phyloP scores from a whole-genome alignment of 106 monocot genomes.

The Chionographis japonica region DNA sequence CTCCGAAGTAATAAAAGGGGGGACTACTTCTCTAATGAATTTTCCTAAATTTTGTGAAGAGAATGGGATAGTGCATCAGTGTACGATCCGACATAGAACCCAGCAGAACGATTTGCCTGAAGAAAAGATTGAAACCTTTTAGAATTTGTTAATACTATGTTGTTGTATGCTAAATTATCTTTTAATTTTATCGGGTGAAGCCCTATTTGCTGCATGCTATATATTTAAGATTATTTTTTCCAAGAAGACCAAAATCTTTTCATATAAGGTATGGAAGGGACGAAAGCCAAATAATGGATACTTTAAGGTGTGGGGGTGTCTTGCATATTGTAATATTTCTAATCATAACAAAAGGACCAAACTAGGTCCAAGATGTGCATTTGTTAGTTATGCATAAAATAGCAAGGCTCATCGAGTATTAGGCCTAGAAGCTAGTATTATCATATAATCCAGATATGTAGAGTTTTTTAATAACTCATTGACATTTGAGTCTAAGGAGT shows the following conservation, averaged over 20 bases:
- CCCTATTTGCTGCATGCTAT: slow-evolving; percentile 3
- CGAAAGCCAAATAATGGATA: slow-evolving; percentile 1
- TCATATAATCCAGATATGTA: background rate
- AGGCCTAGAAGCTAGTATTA: background rate
- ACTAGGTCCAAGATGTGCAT: background rate
- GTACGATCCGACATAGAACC: background rate
- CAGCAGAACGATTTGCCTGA: too few relatives aligned
- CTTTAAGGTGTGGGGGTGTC: background rate
- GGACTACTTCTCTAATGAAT: background rate
- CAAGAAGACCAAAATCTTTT: background rate
- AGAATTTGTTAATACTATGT: too few relatives aligned
- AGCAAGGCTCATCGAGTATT: background rate
- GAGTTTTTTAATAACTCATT: background rate
- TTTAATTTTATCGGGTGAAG: background rate
- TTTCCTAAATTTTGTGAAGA: too few relatives aligned
- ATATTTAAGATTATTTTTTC: background rate
- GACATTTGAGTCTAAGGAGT: background rate
- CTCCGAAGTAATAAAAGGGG: background rate
- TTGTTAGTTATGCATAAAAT: background rate
- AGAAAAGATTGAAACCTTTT: too few relatives aligned
- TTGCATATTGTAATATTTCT: background rate
- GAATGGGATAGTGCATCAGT: background rate
- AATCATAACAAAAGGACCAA: background rate
- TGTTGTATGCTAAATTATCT: background rate
- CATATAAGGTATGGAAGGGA: slow-evolving; percentile 5